A percentile compares a stretch with the other conserved stretches of the same genome.
phyloP scores from a whole-genome alignment of 129 eudicot genomes.

The Chrysanthemum lavandulifolium region DNA sequence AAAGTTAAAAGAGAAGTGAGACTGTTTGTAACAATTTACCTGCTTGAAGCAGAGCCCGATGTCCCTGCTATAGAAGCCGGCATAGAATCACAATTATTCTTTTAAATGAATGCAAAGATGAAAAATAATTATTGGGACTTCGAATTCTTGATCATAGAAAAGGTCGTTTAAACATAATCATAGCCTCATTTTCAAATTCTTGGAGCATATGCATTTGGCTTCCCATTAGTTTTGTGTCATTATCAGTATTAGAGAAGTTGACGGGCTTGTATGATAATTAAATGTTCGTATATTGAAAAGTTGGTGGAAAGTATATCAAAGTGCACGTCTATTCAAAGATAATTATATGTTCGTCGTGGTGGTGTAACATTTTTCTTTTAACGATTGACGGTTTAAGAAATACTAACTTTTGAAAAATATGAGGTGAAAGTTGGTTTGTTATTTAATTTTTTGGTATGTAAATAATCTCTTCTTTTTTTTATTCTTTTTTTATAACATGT shows the following conservation, averaged over 20 bases:
- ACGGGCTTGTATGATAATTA: no score
- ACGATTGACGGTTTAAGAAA: no score
- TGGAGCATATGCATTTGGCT: background rate
- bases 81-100: constrained; percentile 4
- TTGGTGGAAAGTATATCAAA: no score
- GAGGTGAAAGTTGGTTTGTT: no score
- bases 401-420: no score
- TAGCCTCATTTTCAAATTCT: background rate
- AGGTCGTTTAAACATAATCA: background rate
- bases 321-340: no score
- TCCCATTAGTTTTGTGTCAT: background rate
- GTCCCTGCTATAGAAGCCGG: constrained; percentile 87
- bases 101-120: background rate
- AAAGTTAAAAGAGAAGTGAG: background rate
- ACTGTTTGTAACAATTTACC: constrained; percentile 37
- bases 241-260: background rate
- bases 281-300: no score
- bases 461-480: no score
- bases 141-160: background rate
- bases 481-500: no score
- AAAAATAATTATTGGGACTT: background rate
- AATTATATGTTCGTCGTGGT: no score
- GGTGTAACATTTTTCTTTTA: no score
- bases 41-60: constrained; percentile 79
- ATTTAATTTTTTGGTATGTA: no score